Evolutionary conservation across 306 rosid species (phyloP).

Genomic region (Potentilla sterilis): DNA sequence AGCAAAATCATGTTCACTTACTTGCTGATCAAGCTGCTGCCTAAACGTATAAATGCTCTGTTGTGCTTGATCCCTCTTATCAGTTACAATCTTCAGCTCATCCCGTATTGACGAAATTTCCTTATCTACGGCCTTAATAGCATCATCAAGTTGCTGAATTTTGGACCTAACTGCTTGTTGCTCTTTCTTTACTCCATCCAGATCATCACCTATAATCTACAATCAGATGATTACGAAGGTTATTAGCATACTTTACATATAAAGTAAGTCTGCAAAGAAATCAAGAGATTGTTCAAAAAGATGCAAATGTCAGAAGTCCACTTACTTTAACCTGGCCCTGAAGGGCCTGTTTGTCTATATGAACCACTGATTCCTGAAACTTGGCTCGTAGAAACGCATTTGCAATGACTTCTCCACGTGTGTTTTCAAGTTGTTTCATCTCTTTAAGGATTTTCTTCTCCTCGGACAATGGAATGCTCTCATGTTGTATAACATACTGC

Average conservation of each 20-base stretch:
- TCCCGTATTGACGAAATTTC: slow-evolving; percentile 65
- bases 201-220: slow-evolving; percentile 83
- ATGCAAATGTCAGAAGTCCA: slow-evolving; percentile 25
- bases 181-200: slow-evolving; percentile 91
- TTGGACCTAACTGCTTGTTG: slow-evolving; percentile 67
- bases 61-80: slow-evolving; percentile 67
- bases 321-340: slow-evolving; percentile 90
- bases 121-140: slow-evolving; percentile 46
- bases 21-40: slow-evolving; percentile 79
- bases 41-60: slow-evolving; percentile 67
- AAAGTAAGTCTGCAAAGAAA: neutral
- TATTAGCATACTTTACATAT: neutral
- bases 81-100: slow-evolving; percentile 51
- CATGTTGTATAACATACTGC: slow-evolving; percentile 88
- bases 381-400: slow-evolving; percentile 81
- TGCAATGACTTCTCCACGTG: slow-evolving; percentile 82
- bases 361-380: slow-evolving; percentile 80
- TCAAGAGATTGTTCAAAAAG: neutral
- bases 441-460: slow-evolving; percentile 89
- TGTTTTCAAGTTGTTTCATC: slow-evolving; percentile 90
- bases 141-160: slow-evolving; percentile 82
- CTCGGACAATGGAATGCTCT: slow-evolving; percentile 86
- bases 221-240: slow-evolving; percentile 24
- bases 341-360: slow-evolving; percentile 65
- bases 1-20: slow-evolving; percentile 33